Evolutionary conservation across 345 rosid genomes (phyloP), one percentile per base, ranked within the genome.

Genomic region (Noccaea bulbosa): DNA sequence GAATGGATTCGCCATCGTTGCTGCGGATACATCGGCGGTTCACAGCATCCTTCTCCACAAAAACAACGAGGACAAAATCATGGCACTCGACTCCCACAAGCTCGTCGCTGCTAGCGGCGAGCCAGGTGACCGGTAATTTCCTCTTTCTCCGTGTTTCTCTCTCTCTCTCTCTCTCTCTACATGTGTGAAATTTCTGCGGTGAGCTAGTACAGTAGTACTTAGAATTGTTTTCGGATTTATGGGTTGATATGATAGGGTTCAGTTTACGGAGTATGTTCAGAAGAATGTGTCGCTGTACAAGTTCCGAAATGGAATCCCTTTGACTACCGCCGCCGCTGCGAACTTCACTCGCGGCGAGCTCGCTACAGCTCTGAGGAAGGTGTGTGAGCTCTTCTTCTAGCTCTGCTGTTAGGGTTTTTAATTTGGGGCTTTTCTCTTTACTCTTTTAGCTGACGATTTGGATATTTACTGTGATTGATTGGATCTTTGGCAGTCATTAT

Each of bases 81-180:
- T 94, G 98, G 38, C 80, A 30, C 99, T 94, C 30, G 99, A 94
- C 60, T 91, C 96, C 32, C 96, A 91, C 83, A 94, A 94, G 83
- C 96, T 94, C 71, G 67, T 88, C 60, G 98, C 98, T 72, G 98
- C 99, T 20, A 89, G 98, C 64, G 99, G 99, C 49, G 98, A 91
- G 83, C 79, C 99, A 7, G 97, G 99, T 33, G 99, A 94, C 73
- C 80, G 97, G 97, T 91, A 70, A 74, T 71, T 2, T 56, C 9
- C 5, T 32, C 16, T 71, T 10, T 39, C 16, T 34, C 17, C 14
- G 9, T 16, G 14, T 39, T 5, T 16, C 22, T 39, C 8, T 54
- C 51, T 55, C 45, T 48, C n/a, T 16, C 22, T 39, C 8, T 16
- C 22, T 39, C 8, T 54, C 51, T 55, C 45, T 48, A 1, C 20